phyloP scores from a whole-genome alignment of 2,329 filamentous ascomycete species.

The Apiospora pterosperma region DNA sequence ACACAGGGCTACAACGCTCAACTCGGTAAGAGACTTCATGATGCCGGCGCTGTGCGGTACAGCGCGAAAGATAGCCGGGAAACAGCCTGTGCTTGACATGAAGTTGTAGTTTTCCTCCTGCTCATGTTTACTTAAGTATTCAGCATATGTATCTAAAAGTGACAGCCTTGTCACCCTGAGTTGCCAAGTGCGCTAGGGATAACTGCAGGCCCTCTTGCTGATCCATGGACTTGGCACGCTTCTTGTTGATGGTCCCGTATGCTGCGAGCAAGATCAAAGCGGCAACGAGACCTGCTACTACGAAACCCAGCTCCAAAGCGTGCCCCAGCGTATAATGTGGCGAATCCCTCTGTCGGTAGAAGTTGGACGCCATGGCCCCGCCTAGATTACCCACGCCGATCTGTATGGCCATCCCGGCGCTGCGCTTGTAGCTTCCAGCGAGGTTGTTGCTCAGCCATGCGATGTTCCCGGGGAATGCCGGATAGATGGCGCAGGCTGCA shows the following conservation, averaged over 20 bases:
- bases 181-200: constrained; percentile 49
- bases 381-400: constrained; percentile 59
- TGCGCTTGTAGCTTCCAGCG: constrained; percentile 62
- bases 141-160: constrained; percentile 60
- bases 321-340: constrained; percentile 50
- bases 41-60: neutral
- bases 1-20: no score
- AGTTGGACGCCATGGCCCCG: constrained; percentile 68
- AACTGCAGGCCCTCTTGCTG: constrained; percentile 38
- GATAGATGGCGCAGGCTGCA: constrained; percentile 75
- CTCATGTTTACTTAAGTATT: constrained; percentile 3
- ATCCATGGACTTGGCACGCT: constrained; percentile 43
- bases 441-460: constrained; percentile 79
- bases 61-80: neutral
- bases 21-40: neutral
- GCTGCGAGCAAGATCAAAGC: constrained; percentile 40
- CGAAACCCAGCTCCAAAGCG: constrained; percentile 47
- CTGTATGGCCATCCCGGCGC: constrained; percentile 61
- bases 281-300: constrained; percentile 41
- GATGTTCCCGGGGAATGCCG: constrained; percentile 74
- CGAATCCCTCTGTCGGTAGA: constrained; percentile 54
- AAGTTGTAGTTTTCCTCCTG: neutral
- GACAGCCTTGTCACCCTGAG: constrained; percentile 57
- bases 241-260: constrained; percentile 58
- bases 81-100: no score